These are phyloP conservation scores for Cunninghamia lanceolata DNA, from an alignment of 75 land plant species.

Conservation along the genomic window DNA sequence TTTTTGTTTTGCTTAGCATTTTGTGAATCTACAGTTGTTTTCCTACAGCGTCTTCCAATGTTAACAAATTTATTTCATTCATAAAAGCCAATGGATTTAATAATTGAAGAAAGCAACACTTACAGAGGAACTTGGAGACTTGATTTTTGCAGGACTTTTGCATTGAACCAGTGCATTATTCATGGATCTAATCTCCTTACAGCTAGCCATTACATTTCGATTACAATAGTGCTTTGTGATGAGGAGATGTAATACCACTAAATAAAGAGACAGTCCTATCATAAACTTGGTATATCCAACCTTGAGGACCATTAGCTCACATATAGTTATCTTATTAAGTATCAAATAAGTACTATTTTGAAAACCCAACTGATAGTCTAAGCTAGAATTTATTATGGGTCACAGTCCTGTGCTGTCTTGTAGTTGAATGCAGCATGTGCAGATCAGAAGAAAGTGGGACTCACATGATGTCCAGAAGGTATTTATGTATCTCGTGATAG, in stretches of 20 bases:
- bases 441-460: neutral
- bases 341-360: neutral
- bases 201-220: neutral
- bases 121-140: neutral
- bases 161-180: neutral
- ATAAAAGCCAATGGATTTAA: neutral
- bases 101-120: constrained; percentile 1
- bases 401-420: neutral
- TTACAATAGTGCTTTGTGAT: neutral
- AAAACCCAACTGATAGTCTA: neutral
- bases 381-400: neutral
- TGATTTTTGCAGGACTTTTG: constrained; percentile 2
- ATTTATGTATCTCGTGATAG: neutral
- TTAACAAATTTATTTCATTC: neutral
- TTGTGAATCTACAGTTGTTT: neutral
- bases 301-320: neutral
- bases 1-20: neutral
- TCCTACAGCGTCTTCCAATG: neutral
- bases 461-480: neutral
- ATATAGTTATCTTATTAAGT: neutral
- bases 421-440: neutral
- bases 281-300: neutral
- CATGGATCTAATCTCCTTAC: neutral
- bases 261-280: neutral
- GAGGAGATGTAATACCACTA: neutral